A percentile compares a stretch with the other conserved stretches of the same genome.
Conservation (phyloP, 78 protist species). For the Dictyostelium capitatum region DNA sequence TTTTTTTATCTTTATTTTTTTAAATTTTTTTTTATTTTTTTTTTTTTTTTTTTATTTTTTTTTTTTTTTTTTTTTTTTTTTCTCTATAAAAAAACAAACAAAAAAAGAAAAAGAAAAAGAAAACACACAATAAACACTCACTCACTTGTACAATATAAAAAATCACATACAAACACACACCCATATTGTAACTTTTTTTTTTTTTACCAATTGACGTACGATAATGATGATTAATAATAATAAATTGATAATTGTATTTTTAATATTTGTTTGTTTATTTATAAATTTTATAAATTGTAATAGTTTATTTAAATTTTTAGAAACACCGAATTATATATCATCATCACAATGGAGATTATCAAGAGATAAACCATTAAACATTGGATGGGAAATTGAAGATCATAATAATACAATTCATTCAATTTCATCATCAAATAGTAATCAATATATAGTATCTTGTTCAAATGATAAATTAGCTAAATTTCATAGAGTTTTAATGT, state of each 20-base stretch:
- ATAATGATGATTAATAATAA: background rate
- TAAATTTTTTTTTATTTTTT: background rate
- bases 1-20: background rate
- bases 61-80: background rate
- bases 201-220: too few relatives aligned
- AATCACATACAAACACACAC: too few relatives aligned
- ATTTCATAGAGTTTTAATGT: constrained; percentile 73
- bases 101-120: background rate
- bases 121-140: background rate
- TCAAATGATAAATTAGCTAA: constrained; percentile 48
- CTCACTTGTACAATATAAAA: too few relatives aligned
- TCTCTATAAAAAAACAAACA: background rate
- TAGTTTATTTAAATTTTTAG: background rate
- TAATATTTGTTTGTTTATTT: background rate
- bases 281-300: background rate
- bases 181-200: too few relatives aligned
- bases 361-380: constrained; percentile 14
- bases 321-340: constrained; percentile 22
- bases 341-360: constrained; percentile 39
- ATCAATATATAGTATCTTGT: constrained; percentile 55
- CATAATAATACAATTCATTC: constrained; percentile 22
- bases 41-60: background rate
- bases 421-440: constrained; percentile 5
- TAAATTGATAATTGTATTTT: background rate
- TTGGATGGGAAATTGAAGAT: constrained; percentile 43